These are phyloP conservation scores for Claviceps maximensis DNA, from an alignment of 2,329 filamentous ascomycete species.

Conservation along the genomic window DNA sequence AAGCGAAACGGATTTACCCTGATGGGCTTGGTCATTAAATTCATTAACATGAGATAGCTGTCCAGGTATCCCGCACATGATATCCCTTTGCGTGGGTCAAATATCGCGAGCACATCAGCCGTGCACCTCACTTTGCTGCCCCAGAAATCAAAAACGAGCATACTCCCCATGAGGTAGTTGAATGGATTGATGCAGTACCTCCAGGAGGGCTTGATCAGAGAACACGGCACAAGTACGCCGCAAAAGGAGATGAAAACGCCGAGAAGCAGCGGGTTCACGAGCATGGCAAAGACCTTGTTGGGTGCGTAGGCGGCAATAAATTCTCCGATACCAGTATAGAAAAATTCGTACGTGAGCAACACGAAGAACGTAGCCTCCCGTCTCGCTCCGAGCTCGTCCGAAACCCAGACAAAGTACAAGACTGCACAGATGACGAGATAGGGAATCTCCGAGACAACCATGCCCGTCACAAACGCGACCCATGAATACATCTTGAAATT, in stretches of 20 bases:
- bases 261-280: conserved; percentile 43
- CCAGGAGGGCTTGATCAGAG: conserved; percentile 53
- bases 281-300: conserved; percentile 44
- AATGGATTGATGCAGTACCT: conserved; percentile 51
- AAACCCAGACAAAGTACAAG: conserved; percentile 39
- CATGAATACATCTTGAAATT: conserved; percentile 49
- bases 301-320: conserved; percentile 50
- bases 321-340: conserved; percentile 49
- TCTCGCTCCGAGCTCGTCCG: conserved; percentile 28
- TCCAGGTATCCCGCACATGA: conserved; percentile 47
- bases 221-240: conserved; percentile 59
- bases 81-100: conserved; percentile 34
- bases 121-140: conserved; percentile 32
- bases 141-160: conserved; percentile 40
- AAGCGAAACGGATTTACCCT: too few relatives aligned
- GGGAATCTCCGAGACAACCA: conserved; percentile 34
- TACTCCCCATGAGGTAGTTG: conserved; percentile 45
- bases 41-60: conserved; percentile 37
- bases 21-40: too few relatives aligned
- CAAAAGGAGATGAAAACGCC: conserved; percentile 56
- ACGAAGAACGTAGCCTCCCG: conserved; percentile 39
- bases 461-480: conserved; percentile 42
- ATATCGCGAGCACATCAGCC: conserved; percentile 34
- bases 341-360: conserved; percentile 46
- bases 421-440: conserved; percentile 31